Base-by-base conservation (phyloP, 2,329 filamentous ascomycete species). In the Talaromyces islandicus region DNA sequence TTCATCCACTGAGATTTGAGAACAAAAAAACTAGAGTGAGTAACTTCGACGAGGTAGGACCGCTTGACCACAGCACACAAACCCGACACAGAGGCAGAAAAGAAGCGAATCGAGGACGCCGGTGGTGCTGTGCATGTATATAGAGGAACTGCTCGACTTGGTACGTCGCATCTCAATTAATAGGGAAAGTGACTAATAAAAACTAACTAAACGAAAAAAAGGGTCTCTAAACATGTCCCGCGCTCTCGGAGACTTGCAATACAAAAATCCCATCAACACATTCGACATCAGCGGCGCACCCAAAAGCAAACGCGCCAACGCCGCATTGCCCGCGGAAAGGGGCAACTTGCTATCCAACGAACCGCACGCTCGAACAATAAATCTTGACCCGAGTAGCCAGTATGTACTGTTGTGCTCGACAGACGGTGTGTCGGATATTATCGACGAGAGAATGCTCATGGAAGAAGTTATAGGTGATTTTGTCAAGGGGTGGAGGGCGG, bases 191-290 rank as follows among this genome's bases (percentile, higher is more conserved):
- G n/a, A n/a, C n/a, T n/a, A 38, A 19, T 24, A 21, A 10, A 35
- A n/a, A 12, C 3, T 19, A 7, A n/a, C 32, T 56, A 24, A 54
- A 56, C 12, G 41, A 35, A 29, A 14, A 17, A 27, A 19, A 71
- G 69, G 71, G 29, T 67, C 69, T 7, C 59, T 74, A 53, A 73
- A 74, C 52, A 73, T 74, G 69, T 74, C 72, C 24, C 70, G 72
- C 29, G 71, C 71, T 24, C 57, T 73, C n/a, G 71, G 72, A 3
- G 72, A 73, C 58, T 63, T 74, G 25, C 72, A 72, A 62, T 74
- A 74, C 63, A 74, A 74, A 56, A 70, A 71, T 48, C 71, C 72
- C 24, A 66, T 73, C 27, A 73, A 72, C 57, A 67, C 58, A 2
- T 51, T 65, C 7, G 59, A 63, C 19, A 60, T 68, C 41, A 56